A percentile compares a stretch with the other conserved stretches of the same genome.
Conservation (phyloP, 2,329 filamentous ascomycete genomes). For the Didymella pinodella region DNA sequence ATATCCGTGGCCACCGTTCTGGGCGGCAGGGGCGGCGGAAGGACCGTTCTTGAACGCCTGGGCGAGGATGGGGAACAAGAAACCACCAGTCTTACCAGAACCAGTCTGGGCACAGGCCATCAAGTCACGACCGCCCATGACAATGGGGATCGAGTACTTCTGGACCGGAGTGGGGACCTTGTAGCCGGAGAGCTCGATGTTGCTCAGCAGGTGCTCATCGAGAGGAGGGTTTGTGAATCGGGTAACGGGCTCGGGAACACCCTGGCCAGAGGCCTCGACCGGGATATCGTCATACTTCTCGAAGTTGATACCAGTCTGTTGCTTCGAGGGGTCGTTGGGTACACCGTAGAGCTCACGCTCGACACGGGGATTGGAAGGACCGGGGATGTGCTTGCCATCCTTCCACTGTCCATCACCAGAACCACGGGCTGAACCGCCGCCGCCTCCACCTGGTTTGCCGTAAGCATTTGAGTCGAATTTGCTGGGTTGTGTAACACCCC, state of each 20-base stretch:
- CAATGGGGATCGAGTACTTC: constrained; percentile 99
- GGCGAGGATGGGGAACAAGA: constrained; percentile 98
- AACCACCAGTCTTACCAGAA: constrained; percentile 99
- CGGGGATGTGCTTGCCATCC: constrained; percentile 94
- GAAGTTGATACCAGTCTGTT: constrained; percentile 99
- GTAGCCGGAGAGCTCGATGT: constrained; percentile 95
- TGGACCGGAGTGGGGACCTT: constrained; percentile 96
- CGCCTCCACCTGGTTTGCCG: constrained; percentile 61
- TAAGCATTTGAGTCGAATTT: constrained; percentile 71
- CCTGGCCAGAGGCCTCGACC: constrained; percentile 92
- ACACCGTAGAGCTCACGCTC: constrained; percentile 96
- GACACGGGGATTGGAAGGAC: constrained; percentile 83
- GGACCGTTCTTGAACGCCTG: constrained; percentile 94
- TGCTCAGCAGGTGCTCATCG: constrained; percentile 89
- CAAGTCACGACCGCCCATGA: constrained; percentile 95
- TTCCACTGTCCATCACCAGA: constrained; percentile 96
- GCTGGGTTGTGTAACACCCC: constrained; percentile 51
- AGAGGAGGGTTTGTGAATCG: constrained; percentile 94
- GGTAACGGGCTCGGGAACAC: constrained; percentile 90
- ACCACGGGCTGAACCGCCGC: constrained; percentile 70
- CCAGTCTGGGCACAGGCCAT: constrained; percentile 99
- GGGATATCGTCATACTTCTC: constrained; percentile 99
- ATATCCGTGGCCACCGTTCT: constrained; percentile 70
- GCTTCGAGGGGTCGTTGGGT: constrained; percentile 90
- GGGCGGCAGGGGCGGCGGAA: constrained; percentile 69